Base-by-base conservation (phyloP, 2,329 filamentous ascomycete species). In the Tricladium varicosporioides region DNA sequence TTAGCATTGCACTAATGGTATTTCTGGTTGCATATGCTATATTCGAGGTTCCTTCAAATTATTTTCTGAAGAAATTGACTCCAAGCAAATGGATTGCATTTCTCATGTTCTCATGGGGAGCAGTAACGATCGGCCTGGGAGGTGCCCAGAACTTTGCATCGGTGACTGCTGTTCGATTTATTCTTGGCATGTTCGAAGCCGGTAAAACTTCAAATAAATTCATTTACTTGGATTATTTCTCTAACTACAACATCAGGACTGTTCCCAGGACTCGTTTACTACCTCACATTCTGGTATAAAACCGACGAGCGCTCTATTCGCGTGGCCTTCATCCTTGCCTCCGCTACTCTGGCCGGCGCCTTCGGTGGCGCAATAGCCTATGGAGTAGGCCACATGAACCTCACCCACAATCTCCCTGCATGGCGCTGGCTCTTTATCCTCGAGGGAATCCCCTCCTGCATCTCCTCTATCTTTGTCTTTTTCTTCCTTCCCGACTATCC, bases 11-110 rank as follows among this genome's bases (percentile, higher is more conserved):
- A 3, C 63, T 79, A 1, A 78, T 78, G 72, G 69, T 78, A 2
- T 80, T 80, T 55, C 63, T 77, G 11, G 72, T 79, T 15, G 76
- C 76, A 5, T 80, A 79, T 58, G 74, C 75, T 14, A 61, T 82
- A 3, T 77, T 79, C 40, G 77, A 79, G 66, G 76, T 78, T 0
- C 77, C 77, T 4, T 78, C 75, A 1, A 79, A 79, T 55, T 77
- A 77, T 59, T 70, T 79, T 5, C 65, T 81, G 43, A 81, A 80
- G 60, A 76, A 75, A 51, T 60, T 77, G 1, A 71, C 68, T 22
- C 76, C 77, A 1, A 78, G 74, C 51, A 76, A 75, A 64, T 79
- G 77, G 75, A 75, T 80, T 51, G 74, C 75, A 0, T 76, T 80
- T 53, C 69, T 80, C 9, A 79, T 80, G 73, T 67, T 80, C 32